Conservation (phyloP, 1,284 basidiomycete genomes). For the Phenoliferia sp. region DNA sequence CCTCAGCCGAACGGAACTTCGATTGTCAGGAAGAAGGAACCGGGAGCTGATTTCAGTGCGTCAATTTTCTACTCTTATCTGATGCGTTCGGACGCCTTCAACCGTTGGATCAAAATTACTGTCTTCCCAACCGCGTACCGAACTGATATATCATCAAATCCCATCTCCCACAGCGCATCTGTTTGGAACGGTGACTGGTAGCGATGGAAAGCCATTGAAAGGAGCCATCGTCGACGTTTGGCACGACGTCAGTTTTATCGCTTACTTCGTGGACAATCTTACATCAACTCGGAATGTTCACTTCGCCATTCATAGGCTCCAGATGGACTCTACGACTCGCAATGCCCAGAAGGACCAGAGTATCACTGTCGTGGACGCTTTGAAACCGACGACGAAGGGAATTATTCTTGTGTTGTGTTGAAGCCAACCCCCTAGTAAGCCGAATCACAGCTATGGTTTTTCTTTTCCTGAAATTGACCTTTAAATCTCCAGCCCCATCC, state of each 20-base stretch:
- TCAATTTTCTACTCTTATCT: too few relatives aligned
- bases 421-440: neutral
- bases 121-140: too few relatives aligned
- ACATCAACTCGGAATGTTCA: too few relatives aligned
- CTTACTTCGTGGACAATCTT: neutral
- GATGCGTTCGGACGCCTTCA: too few relatives aligned
- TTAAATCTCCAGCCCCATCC: slow-evolving; percentile 46
- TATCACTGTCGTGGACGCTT: slow-evolving; percentile 37
- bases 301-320: slow-evolving; percentile 36
- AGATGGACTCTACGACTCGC: slow-evolving; percentile 45
- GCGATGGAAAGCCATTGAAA: slow-evolving; percentile 40
- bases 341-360: slow-evolving; percentile 42
- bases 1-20: slow-evolving; percentile 38
- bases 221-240: slow-evolving; percentile 43
- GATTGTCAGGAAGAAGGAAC: slow-evolving; percentile 38
- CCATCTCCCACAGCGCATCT: too few relatives aligned
- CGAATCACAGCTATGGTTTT: neutral
- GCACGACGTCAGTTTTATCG: slow-evolving; percentile 36
- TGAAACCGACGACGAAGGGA: slow-evolving; percentile 40
- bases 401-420: slow-evolving; percentile 40
- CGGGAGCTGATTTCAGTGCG: slow-evolving; percentile 37
- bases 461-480: neutral
- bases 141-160: too few relatives aligned
- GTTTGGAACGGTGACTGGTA: slow-evolving; percentile 37
- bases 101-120: too few relatives aligned